phyloP scores from a whole-genome alignment of 2,329 filamentous ascomycete species.

The Cladophialophora chaetospira region DNA sequence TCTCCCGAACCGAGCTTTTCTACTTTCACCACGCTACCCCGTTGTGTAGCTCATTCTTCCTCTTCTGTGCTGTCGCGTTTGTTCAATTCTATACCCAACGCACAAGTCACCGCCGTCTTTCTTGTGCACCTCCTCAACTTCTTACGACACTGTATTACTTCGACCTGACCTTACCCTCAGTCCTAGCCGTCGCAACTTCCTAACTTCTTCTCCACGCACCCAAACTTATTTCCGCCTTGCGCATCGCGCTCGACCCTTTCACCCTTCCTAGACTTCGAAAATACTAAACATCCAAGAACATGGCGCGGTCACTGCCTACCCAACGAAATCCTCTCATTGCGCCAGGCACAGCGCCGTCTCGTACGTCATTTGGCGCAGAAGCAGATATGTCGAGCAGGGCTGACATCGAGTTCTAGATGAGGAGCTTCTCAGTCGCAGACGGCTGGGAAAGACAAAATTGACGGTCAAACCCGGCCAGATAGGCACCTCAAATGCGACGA shows the following conservation, averaged over 20 bases:
- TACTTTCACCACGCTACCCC: constrained; percentile 4
- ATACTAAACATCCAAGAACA: constrained; percentile 28
- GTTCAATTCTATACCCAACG: constrained; percentile 6
- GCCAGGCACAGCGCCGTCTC: constrained; percentile 45
- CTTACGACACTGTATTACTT: background rate
- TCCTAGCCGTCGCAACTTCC: background rate
- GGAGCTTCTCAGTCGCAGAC: constrained; percentile 78
- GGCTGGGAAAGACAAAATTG: constrained; percentile 89
- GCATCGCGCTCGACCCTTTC: background rate
- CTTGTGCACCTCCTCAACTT: constrained; percentile 3
- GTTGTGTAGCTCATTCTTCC: constrained; percentile 11
- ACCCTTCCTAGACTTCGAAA: background rate
- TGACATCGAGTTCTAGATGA: constrained; percentile 53
- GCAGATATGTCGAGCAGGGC: background rate
- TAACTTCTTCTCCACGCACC: background rate
- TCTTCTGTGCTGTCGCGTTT: constrained; percentile 22
- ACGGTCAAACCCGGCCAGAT: constrained; percentile 76
- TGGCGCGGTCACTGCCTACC: constrained; percentile 49
- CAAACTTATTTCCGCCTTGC: background rate
- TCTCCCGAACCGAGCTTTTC: background rate
- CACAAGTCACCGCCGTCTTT: constrained; percentile 15
- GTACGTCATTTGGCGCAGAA: constrained; percentile 41
- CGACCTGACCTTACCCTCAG: background rate
- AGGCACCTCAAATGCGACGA: constrained; percentile 70
- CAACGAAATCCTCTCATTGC: constrained; percentile 50